These are phyloP conservation scores for Triticum turgidum DNA, from an alignment of 176 grass and related monocot genomes.

Conservation along the genomic window DNA sequence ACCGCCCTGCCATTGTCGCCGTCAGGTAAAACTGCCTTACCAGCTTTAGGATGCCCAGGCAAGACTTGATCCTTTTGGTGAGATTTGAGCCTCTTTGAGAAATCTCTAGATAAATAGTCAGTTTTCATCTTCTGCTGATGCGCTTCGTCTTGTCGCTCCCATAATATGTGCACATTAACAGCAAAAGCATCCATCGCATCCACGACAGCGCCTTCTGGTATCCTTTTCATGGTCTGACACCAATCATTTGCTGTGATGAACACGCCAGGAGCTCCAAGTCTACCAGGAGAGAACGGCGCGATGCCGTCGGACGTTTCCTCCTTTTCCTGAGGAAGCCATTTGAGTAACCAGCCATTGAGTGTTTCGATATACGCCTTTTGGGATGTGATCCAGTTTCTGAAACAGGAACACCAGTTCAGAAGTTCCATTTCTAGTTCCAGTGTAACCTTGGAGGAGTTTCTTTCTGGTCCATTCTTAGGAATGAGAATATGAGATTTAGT, in stretches of 20 bases:
- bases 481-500: slow-evolving; percentile 60
- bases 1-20: slow-evolving; percentile 19
- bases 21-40: slow-evolving; percentile 23
- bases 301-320: slow-evolving; percentile 63
- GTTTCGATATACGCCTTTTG: slow-evolving; percentile 76
- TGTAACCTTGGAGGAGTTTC: slow-evolving; percentile 49
- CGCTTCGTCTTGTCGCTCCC: slow-evolving; percentile 63
- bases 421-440: slow-evolving; percentile 77
- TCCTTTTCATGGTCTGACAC: slow-evolving; percentile 50
- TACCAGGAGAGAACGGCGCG: slow-evolving; percentile 60
- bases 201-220: slow-evolving; percentile 60
- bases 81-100: slow-evolving; percentile 50
- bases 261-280: slow-evolving; percentile 66
- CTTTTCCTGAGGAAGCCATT: slow-evolving; percentile 87
- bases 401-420: slow-evolving; percentile 84
- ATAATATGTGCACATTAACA: slow-evolving; percentile 56
- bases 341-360: slow-evolving; percentile 75
- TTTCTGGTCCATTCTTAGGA: slow-evolving; percentile 52
- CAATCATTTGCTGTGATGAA: slow-evolving; percentile 83
- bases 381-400: slow-evolving; percentile 69
- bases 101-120: slow-evolving; percentile 72
- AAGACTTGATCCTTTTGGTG: slow-evolving; percentile 50
- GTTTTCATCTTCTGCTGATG: slow-evolving; percentile 61
- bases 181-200: slow-evolving; percentile 67
- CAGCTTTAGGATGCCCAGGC: slow-evolving; percentile 19